phyloP scores from a whole-genome alignment of 1,139 yeast genomes.

The Ashbya aceris region DNA sequence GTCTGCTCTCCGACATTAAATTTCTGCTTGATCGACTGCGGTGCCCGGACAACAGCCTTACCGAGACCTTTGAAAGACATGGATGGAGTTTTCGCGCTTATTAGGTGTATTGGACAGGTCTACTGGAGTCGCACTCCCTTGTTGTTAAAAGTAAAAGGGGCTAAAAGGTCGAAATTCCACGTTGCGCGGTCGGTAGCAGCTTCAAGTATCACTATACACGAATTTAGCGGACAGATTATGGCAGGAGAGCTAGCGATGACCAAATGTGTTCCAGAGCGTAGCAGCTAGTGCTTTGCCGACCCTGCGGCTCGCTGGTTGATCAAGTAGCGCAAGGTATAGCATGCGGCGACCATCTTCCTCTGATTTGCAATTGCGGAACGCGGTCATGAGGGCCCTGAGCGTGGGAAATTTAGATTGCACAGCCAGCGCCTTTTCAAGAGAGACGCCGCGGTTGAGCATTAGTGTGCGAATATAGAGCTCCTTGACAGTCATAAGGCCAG shows the following conservation, averaged over 20 bases:
- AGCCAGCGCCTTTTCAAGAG: conserved; percentile 74
- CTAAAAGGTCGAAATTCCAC: no score
- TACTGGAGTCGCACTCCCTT: no score
- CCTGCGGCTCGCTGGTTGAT: conserved; percentile 52
- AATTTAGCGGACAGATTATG: no score
- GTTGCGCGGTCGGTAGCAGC: no score
- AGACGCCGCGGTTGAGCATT: conserved; percentile 70
- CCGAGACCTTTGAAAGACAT: conserved; percentile 95
- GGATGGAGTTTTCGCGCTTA: background rate
- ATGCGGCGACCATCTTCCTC: conserved; percentile 35
- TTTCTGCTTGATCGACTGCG: conserved; percentile 69
- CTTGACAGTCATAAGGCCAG: conserved; percentile 59
- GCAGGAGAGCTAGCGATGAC: conserved; percentile 18
- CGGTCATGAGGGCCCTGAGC: conserved; percentile 26
- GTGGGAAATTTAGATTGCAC: conserved; percentile 43
- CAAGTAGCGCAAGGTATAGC: conserved; percentile 38
- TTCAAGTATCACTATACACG: background rate
- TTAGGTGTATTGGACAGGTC: no score
- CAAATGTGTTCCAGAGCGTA: conserved; percentile 57
- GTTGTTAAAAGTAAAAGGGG: no score
- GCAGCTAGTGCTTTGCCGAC: conserved; percentile 53
- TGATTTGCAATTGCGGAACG: conserved; percentile 31
- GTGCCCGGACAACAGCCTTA: conserved; percentile 79
- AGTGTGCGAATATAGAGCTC: conserved; percentile 72
- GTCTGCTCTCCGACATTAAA: conserved; percentile 80